phyloP scores from a whole-genome alignment of 805 yeast species.

The Candida sphagnicola region DNA sequence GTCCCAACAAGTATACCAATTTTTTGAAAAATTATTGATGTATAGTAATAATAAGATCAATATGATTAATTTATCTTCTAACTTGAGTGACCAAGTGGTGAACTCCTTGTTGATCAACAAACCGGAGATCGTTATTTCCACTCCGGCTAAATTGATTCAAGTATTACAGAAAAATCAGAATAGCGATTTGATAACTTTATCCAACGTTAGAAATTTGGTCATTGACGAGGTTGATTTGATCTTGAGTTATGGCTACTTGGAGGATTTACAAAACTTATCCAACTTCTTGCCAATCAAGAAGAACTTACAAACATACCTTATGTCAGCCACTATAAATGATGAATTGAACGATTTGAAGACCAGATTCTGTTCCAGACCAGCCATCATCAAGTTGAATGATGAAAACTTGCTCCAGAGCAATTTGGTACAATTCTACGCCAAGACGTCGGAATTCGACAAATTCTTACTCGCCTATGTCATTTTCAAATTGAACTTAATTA shows the following conservation, averaged over 20 bases:
- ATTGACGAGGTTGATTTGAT: slow-evolving; percentile 95
- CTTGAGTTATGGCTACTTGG: slow-evolving; percentile 84
- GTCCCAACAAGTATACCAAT: slow-evolving; percentile 76
- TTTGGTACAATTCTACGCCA: slow-evolving; percentile 81
- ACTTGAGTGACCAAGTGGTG: slow-evolving; percentile 65
- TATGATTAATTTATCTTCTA: slow-evolving; percentile 63
- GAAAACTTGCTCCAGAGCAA: slow-evolving; percentile 52
- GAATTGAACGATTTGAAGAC: slow-evolving; percentile 75
- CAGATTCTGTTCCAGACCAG: slow-evolving; percentile 80
- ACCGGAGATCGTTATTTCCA: slow-evolving; percentile 81
- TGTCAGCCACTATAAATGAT: slow-evolving; percentile 94
- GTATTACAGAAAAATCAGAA: slow-evolving; percentile 45
- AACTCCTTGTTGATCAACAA: slow-evolving; percentile 63
- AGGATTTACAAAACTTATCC: slow-evolving; percentile 69
- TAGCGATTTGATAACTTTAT: slow-evolving; percentile 43
- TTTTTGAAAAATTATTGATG: slow-evolving; percentile 61
- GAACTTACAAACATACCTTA: slow-evolving; percentile 80
- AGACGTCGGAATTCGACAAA: slow-evolving; percentile 85
- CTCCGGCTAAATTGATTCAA: slow-evolving; percentile 75
- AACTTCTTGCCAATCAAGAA: slow-evolving; percentile 66
- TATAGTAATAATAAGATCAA: slow-evolving; percentile 68
- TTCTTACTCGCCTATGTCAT: slow-evolving; percentile 88
- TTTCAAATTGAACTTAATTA: slow-evolving; percentile 79
- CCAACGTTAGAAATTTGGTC: slow-evolving; percentile 63
- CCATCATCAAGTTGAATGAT: slow-evolving; percentile 74